Percentiles rank a stretch among this genome's conserved stretches.
Conservation (phyloP, 2,329 filamentous ascomycete species). For the Hymenoscyphus linearis region DNA sequence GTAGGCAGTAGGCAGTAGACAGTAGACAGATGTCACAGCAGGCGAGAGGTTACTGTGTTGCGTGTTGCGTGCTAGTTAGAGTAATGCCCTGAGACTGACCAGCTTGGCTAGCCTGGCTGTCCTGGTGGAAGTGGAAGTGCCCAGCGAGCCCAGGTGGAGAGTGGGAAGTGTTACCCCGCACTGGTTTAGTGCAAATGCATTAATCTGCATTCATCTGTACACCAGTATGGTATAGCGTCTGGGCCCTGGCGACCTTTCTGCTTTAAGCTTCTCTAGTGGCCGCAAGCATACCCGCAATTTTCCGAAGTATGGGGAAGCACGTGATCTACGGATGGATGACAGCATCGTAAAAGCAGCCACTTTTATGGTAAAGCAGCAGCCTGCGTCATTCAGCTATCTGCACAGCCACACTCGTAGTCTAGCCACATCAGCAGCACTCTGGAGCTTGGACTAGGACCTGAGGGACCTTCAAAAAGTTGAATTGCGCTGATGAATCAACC, state of each 20-base stretch:
- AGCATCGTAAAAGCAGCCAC: neutral
- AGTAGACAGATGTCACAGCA: too few species aligned
- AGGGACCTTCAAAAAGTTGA: neutral
- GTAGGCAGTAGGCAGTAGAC: too few species aligned
- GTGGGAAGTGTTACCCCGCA: neutral
- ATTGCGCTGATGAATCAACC: neutral
- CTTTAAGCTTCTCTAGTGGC: neutral
- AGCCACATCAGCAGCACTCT: too few species aligned
- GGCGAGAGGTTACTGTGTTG: too few species aligned
- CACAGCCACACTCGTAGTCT: too few species aligned
- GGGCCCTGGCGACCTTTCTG: neutral
- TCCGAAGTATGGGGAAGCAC: neutral
- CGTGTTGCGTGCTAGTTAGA: too few species aligned
- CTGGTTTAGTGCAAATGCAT: too few species aligned
- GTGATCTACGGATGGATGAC: too few species aligned
- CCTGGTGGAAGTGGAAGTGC: too few species aligned
- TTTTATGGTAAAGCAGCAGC: neutral
- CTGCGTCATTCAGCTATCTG: neutral
- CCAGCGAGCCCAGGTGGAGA: too few species aligned
- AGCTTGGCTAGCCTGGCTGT: too few species aligned
- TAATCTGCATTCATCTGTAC: too few species aligned
- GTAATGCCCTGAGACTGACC: neutral
- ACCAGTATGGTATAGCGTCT: neutral
- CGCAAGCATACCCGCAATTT: neutral
- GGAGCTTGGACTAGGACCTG: neutral